Evolutionary conservation across 2,329 filamentous ascomycete species (phyloP).

Genomic region (Paecilomyces variotii): DNA sequence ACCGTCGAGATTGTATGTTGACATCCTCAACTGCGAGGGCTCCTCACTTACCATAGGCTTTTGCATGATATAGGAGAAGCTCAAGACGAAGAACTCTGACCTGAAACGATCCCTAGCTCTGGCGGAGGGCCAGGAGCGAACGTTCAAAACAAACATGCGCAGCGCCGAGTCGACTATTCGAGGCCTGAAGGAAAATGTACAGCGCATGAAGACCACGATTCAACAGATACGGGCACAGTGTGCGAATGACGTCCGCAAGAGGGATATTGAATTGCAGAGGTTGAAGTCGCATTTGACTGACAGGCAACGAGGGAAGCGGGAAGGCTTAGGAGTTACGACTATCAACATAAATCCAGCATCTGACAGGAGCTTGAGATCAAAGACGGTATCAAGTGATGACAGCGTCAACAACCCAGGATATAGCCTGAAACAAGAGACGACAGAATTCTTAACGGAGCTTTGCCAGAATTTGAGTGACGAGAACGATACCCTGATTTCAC

Average conservation of each 20-base stretch:
- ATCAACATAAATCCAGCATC: slow-evolving; percentile 38
- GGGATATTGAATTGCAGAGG: slow-evolving; percentile 79
- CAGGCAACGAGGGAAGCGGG: slow-evolving; percentile 51
- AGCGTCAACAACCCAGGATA: slow-evolving; percentile 51
- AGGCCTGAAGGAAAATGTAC: slow-evolving; percentile 75
- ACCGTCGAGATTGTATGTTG: slow-evolving; percentile 56
- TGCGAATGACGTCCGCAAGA: slow-evolving; percentile 81
- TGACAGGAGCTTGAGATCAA: slow-evolving; percentile 23
- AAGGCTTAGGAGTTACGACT: slow-evolving; percentile 43
- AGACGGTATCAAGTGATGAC: slow-evolving; percentile 23
- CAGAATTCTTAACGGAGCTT: slow-evolving; percentile 78
- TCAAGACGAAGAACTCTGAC: slow-evolving; percentile 49
- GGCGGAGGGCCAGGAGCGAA: slow-evolving; percentile 62
- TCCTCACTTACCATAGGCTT: slow-evolving; percentile 8
- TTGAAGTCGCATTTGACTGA: slow-evolving; percentile 82
- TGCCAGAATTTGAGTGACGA: slow-evolving; percentile 81
- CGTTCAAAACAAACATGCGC: slow-evolving; percentile 61
- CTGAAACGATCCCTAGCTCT: slow-evolving; percentile 49
- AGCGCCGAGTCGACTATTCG: slow-evolving; percentile 66
- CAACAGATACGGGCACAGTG: slow-evolving; percentile 79
- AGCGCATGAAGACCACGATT: slow-evolving; percentile 68
- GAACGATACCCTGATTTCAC: slow-evolving; percentile 70
- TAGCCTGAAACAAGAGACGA: slow-evolving; percentile 76
- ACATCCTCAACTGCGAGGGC: slow-evolving; percentile 4
- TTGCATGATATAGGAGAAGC: slow-evolving; percentile 36